Base-by-base conservation (phyloP, 345 rosid genomes). In the Leavenworthia alabamica region DNA sequence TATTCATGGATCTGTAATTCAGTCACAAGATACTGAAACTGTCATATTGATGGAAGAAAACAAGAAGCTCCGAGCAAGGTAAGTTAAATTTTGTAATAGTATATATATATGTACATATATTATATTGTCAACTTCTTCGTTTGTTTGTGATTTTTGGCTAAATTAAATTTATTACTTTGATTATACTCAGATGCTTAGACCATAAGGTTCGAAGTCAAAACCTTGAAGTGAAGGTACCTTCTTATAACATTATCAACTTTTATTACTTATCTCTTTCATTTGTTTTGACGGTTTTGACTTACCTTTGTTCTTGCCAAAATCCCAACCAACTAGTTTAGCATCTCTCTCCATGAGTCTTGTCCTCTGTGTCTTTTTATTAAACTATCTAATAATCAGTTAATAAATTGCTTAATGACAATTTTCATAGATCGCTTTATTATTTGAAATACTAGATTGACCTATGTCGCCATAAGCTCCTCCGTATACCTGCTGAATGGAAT, bases 11-110 rank as follows among this genome's bases (percentile, higher is more conserved):
- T 68, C 67, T 39, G 48, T 68, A 23, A 76, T 20, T 40, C 76
- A 23, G 55, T 62, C 39, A 35, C 68, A 57, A 58, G 72, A 69
- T 64, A 63, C 15, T 53, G 83, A 80, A 66, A 59, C 60, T 52
- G 46, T 67, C 64, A 72, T 52, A 67, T 56, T 85, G 83, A 72
- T 82, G 75, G 81, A 80, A 62, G 80, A 81, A 79, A 85, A 86
- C 77, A 67, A 75, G 79, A 83, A 76, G 60, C 91, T 87, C 22
- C 79, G 15, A 52, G 78, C 82, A 32, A 73, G 71, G 96, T 88
- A 69, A 82, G 94, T 72, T 12, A 39, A 41, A 45, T 49, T 26
- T 49, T 73, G 36, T 42, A 33, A 45, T 26, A 16, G 33, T 26
- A 20, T 43, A 40, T 20, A 20, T 20, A 20, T 20, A 20, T 20